Evolutionary conservation across 257 asterid genomes (phyloP), one percentile per base, ranked within the genome.

Genomic region (Forsythia suspensa): DNA sequence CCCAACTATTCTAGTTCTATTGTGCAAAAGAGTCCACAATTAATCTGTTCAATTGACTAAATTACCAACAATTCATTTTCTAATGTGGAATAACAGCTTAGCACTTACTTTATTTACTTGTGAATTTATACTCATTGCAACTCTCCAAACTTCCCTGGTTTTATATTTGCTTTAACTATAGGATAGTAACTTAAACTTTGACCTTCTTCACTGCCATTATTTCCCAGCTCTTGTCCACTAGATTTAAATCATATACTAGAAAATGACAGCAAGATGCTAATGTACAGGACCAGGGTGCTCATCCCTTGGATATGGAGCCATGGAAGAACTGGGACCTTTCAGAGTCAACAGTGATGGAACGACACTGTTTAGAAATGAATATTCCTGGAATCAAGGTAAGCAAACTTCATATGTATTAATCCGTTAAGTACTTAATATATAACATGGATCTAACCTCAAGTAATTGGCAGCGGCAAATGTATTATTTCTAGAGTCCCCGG

Each of bases 241-340:
- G n/a, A 48, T 4, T 24, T 4, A 13, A 15, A 15, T n/a, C 6
- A 48, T 15, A 48, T 20, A 21, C 15, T 7, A 6, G 12, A 59
- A 24, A 59, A n/a, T 21, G 11, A 59, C 4, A 59, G 67, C 8
- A 59, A 7, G 4, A 41, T 10, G 52, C 36, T n/a, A 24, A 18
- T 52, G 3, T 55, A 63, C 76, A 89, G 91, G 93, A 5, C 91
- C 93, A 7, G 88, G 91, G 10, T 87, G 90, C 76, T 89, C 90
- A 6, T 86, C 93, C 2, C 9, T 87, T 6, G 89, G 86, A 59
- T 74, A 4, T 59, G 91, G 91, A 66, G 91, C 91, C 48, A 76
- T 83, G 80, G 88, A 78, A 71, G 87, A 86, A 41, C 80, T 87
- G 61, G 90, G 90, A 11, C 91, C 93, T 42, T 81, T 86, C 76